Evolutionary conservation across 2,329 filamentous ascomycete species (phyloP), one percentile per base, ranked within the genome.

Genomic region (Coleophoma crateriformis): DNA sequence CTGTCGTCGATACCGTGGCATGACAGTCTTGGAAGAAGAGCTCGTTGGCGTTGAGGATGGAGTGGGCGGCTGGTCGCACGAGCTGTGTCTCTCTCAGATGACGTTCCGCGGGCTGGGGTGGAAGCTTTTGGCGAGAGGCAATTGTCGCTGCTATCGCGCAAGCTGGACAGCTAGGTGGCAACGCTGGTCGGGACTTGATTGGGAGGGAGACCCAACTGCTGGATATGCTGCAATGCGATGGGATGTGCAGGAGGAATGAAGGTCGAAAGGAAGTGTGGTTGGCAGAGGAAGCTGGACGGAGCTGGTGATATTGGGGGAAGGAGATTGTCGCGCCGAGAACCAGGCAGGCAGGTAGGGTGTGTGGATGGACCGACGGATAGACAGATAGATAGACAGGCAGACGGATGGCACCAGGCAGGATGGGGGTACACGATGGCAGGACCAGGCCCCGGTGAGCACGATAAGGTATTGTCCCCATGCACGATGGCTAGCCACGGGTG

Each of bases 1-100:
- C 6, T 47, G 52, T 51, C 51, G 54, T 55, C 57, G 55, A 43
- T 45, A 48, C 53, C 50, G 53, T 51, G 43, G 54, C 60, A 61
- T 62, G 58, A 50, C 55, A 55, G 49, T 49, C 52, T 49, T 60
- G 52, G 54, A 50, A 48, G 42, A 27, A 27, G 8, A 27, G 27
- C 8, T 27, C 27, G 27, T 27, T 10, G 27, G 27, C 3, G 8
- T 27, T 27, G 6, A 10, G 27, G 27, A 27, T 27, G 27, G 27
- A 12, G 50, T 43, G 38, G 40, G 52, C 47, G 55, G 50, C 48
- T 46, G 53, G 54, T 53, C 50, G 53, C 52, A 56, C 52, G 53
- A 50, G 46, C 44, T 49, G 13, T 38, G 27, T 27, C 27, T 27
- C 27, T 27, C 27, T 27, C 27, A 27, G 8, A 48, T 49, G 54